Base-by-base conservation (phyloP, 805 yeast species). In the Metschnikowia peoriensis region DNA sequence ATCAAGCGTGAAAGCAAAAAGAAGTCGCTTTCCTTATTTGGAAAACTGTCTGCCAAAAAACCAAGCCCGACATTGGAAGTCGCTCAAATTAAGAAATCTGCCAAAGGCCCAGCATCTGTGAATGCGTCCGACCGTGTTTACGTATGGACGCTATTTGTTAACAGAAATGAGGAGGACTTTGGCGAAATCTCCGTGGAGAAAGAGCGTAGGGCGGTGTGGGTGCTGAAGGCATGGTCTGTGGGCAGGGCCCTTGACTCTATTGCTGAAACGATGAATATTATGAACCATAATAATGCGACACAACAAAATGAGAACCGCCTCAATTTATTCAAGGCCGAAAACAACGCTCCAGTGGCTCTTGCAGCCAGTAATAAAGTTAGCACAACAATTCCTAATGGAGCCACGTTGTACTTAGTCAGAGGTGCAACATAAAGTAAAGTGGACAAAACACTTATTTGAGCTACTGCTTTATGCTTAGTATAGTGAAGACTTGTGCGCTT, bases 181-280 rank as follows among this genome's bases (percentile, higher is more conserved):
- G 54, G 52, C 32, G 55, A 59, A 4, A 62, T 71, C 15, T 63
- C 69, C 50, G 58, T 61, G 7, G 68, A 63, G 9, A 61, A 61
- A 32, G 69, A 64, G 47, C 53, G 67, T 38, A 63, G 61, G 16
- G 71, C 78, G 0, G 61, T 82, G 16, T 84, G 62, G 63, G 76
- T 83, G 12, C 80, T 81, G 15, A 79, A 75, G 51, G 67, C 73
- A 29, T 83, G 87, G 86, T 80, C 84, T 0, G 76, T 82, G 34
- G 89, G 89, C 1, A 66, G 83, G 50, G 76, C 82, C 15, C 63
- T 84, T 35, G 89, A 84, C 62, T 72, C 75, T 27, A 72, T 79
- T 7, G 77, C 86, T 8, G 78, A 75, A 29, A 61, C 68, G 38
- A 64, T 82, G 51, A 73, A 70, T 50, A 75, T 84, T 12, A 66